Evolutionary conservation across 2,329 filamentous ascomycete genomes (phyloP), one percentile per base, ranked within the genome.

Genomic region (Talaromyces sp.): DNA sequence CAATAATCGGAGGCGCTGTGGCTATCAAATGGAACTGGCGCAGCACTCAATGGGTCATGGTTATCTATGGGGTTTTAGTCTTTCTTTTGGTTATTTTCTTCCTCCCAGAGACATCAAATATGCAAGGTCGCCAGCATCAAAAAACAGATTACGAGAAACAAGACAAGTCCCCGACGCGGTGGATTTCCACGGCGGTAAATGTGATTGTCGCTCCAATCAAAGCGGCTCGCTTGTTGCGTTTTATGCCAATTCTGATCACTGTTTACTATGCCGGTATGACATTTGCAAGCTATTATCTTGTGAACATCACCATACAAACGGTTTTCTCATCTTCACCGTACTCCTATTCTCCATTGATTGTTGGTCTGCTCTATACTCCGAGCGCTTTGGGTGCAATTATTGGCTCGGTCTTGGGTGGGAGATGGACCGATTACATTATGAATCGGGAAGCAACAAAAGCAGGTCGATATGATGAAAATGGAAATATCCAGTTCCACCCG

Each of bases 351-450:
- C 84, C 86, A 52, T 80, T 91, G 66, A 84, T 91, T 58, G 79
- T 95, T 58, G 91, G 91, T 9, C 76, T 92, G 33, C 78, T 92
- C 27, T 95, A 95, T 72, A 83, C 93, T 15, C 89, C 90, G 0
- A 84, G 85, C 49, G 88, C 88, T 0, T 62, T 90, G 7, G 91
- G 91, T 4, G 93, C 93, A 73, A 78, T 92, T 55, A 64, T 85
- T 3, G 83, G 88, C 0, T 88, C 88, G 36, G 68, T 91, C 1
- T 75, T 90, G 36, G 90, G 90, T 47, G 91, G 91, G 0, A 81
- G 80, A 42, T 95, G 91, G 91, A 88, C 90, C 66, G 91, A 95
- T 72, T 76, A 75, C 22, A 93, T 95, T 74, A 95, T 95, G 91
- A 81, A 84, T 32, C 84, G 89, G n/a, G 88, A 91, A 73, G 91